phyloP scores from a whole-genome alignment of 345 rosid genomes.

The Acer saccharum region DNA sequence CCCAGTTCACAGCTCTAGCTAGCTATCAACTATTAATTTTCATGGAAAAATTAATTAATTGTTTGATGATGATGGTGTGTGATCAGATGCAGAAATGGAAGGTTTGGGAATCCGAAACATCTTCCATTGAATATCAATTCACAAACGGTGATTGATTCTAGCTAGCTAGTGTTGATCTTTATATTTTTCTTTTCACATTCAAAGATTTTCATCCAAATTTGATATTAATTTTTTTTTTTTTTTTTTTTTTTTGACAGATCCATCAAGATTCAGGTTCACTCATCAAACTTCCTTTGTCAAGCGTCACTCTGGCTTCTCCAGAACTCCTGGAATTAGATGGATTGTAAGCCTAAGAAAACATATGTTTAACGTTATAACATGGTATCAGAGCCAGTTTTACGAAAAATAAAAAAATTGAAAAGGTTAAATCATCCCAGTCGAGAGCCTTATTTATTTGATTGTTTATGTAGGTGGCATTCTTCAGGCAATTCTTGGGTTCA shows the following conservation, averaged over 20 bases:
- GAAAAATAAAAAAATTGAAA: no score
- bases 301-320: slow-evolving; percentile 48
- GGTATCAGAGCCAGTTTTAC: no score
- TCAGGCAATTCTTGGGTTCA: slow-evolving; percentile 57
- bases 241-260: no score
- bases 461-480: slow-evolving; percentile 51
- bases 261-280: slow-evolving; percentile 56
- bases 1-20: no score
- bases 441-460: neutral
- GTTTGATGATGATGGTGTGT: neutral
- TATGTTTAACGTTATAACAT: no score
- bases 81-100: slow-evolving; percentile 64
- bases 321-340: slow-evolving; percentile 39
- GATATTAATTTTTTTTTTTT: neutral
- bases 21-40: no score
- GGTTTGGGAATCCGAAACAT: slow-evolving; percentile 56
- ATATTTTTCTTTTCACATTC: neutral
- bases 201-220: neutral
- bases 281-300: slow-evolving; percentile 63
- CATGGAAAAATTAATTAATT: neutral
- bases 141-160: slow-evolving; percentile 38
- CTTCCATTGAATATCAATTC: slow-evolving; percentile 38
- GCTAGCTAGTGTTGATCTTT: neutral
- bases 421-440: neutral
- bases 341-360: slow-evolving; percentile 35